phyloP scores from a whole-genome alignment of 192 early-diverging fungal genomes.

The Backusella australiensis region DNA sequence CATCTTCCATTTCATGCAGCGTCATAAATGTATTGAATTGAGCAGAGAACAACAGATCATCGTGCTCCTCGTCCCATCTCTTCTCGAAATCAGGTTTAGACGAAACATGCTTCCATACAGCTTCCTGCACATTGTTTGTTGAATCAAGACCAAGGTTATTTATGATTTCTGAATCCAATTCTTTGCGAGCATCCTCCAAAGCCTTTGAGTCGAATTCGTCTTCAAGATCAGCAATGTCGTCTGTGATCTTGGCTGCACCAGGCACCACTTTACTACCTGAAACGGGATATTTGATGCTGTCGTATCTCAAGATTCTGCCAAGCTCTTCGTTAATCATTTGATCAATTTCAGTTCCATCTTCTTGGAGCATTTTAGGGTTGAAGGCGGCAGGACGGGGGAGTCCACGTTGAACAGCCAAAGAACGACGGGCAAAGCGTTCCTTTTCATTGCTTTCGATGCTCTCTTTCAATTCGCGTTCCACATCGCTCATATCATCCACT shows the following conservation, averaged over 20 bases:
- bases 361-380: constrained; percentile 17
- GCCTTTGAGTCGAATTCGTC: constrained; percentile 61
- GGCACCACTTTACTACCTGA: constrained; percentile 55
- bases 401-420: constrained; percentile 70
- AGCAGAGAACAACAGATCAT: constrained; percentile 35
- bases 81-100: constrained; percentile 38
- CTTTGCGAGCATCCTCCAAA: constrained; percentile 51
- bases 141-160: constrained; percentile 18
- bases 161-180: constrained; percentile 50
- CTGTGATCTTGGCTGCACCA: constrained; percentile 27
- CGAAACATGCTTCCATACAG: constrained; percentile 30
- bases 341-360: constrained; percentile 43
- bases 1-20: constrained; percentile 25
- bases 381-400: constrained; percentile 69
- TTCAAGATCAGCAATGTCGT: constrained; percentile 45
- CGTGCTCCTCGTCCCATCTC: constrained; percentile 27
- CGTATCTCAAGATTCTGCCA: constrained; percentile 63
- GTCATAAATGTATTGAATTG: constrained; percentile 34
- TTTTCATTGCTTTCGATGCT: constrained; percentile 50
- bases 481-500: constrained; percentile 64
- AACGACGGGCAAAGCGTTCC: constrained; percentile 57
- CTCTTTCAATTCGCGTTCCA: constrained; percentile 51
- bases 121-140: constrained; percentile 35
- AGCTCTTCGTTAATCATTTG: constrained; percentile 71
- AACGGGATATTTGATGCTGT: constrained; percentile 70